These are phyloP conservation scores for Neopestalotiopsis rosae DNA, from an alignment of 2,329 filamentous ascomycete species.

Conservation along the genomic window DNA sequence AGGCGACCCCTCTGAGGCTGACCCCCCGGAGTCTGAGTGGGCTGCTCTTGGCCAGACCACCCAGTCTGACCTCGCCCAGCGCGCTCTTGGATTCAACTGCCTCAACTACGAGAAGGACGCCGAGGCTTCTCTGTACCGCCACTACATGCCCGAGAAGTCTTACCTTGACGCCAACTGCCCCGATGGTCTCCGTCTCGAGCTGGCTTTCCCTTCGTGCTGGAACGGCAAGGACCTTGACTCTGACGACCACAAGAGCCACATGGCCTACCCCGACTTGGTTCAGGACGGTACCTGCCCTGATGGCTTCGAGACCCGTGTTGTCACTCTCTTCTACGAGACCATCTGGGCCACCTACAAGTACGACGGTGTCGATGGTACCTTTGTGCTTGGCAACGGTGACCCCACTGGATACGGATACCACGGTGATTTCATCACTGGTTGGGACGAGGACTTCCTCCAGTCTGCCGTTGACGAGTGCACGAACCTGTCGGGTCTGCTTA, in stretches of 20 bases:
- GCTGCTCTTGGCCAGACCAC: slow-evolving; percentile 61
- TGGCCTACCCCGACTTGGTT: slow-evolving; percentile 80
- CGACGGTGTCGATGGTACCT: slow-evolving; percentile 66
- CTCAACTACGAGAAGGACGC: slow-evolving; percentile 74
- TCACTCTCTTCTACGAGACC: slow-evolving; percentile 83
- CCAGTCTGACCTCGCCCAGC: slow-evolving; percentile 75
- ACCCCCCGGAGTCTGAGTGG: slow-evolving; percentile 75
- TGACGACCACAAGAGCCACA: slow-evolving; percentile 64
- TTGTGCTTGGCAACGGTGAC: slow-evolving; percentile 81
- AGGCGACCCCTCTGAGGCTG: slow-evolving; percentile 68
- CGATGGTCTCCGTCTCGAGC: slow-evolving; percentile 81
- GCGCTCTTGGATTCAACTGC: slow-evolving; percentile 94
- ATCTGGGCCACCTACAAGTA: slow-evolving; percentile 80
- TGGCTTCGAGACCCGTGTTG: slow-evolving; percentile 70
- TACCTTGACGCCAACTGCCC: slow-evolving; percentile 82
- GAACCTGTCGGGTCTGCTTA: slow-evolving; percentile 68
- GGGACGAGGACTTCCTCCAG: slow-evolving; percentile 73
- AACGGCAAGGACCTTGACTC: slow-evolving; percentile 70
- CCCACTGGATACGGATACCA: slow-evolving; percentile 77
- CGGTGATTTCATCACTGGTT: slow-evolving; percentile 81
- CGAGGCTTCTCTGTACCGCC: slow-evolving; percentile 80
- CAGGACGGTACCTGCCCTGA: slow-evolving; percentile 78
- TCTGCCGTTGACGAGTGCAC: slow-evolving; percentile 78
- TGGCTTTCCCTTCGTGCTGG: slow-evolving; percentile 92
- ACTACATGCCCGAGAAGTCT: slow-evolving; percentile 78